Conservation (phyloP, 2,329 filamentous ascomycete genomes). For the Aquanectria penicillioides region DNA sequence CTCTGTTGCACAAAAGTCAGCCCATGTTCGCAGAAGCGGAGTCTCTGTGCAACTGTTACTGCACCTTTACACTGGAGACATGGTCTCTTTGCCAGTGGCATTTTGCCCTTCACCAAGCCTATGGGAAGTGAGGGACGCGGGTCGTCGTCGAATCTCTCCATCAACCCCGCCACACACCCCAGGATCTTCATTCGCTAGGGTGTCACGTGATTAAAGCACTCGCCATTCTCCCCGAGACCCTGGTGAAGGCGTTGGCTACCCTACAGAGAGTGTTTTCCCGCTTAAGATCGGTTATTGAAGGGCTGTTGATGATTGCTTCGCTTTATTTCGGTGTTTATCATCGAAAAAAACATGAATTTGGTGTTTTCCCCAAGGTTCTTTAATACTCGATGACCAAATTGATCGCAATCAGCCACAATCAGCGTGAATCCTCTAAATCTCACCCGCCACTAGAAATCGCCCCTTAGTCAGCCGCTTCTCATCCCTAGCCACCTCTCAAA, state of each 20-base stretch:
- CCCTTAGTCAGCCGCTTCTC: conserved; percentile 8
- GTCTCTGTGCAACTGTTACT: neutral
- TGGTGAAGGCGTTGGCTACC: conserved; percentile 1
- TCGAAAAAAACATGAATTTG: too few species aligned
- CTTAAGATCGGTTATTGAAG: neutral
- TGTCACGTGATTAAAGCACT: conserved; percentile 10
- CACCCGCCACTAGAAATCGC: neutral
- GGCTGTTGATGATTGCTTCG: neutral
- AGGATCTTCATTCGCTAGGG: conserved; percentile 6
- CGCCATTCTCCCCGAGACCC: conserved; percentile 19
- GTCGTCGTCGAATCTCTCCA: conserved; percentile 14
- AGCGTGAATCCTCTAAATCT: neutral
- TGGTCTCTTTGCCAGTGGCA: conserved; percentile 47
- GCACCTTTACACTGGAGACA: conserved; percentile 50
- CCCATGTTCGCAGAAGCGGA: neutral
- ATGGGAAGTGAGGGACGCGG: neutral
- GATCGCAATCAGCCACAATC: conserved; percentile 2
- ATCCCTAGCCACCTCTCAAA: neutral
- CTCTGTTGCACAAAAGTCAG: conserved; percentile 36
- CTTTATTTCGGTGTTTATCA: neutral
- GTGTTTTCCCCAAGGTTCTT: too few species aligned
- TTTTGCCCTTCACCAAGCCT: conserved; percentile 21
- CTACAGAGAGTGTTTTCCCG: neutral
- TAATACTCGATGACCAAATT: too few species aligned
- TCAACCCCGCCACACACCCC: conserved; percentile 25